phyloP scores from a whole-genome alignment of 1,139 yeast species.

The Lodderomyces theae region DNA sequence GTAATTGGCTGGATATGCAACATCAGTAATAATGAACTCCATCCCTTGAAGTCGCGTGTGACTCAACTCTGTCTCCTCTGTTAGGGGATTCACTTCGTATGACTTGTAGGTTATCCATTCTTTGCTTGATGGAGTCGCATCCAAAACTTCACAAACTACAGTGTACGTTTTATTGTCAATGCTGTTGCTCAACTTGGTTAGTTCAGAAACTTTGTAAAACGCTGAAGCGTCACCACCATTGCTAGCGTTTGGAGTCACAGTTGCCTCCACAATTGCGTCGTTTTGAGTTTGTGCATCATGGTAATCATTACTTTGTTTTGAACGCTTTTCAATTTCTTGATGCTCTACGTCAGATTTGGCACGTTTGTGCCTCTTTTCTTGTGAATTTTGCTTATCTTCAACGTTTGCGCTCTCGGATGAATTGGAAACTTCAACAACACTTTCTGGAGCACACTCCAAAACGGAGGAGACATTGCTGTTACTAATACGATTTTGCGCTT shows the following conservation, averaged over 20 bases:
- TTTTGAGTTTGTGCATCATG: neutral
- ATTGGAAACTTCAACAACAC: neutral
- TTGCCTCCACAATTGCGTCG: neutral
- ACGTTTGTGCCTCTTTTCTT: neutral
- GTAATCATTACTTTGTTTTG: too few species aligned
- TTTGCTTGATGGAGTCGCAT: neutral
- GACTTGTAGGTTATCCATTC: neutral
- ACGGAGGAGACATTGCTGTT: neutral
- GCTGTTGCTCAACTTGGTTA: neutral
- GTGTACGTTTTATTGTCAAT: neutral
- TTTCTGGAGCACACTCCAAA: neutral
- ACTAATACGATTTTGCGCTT: neutral
- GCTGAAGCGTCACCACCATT: neutral
- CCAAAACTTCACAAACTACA: neutral
- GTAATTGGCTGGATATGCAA: neutral
- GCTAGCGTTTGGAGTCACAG: neutral
- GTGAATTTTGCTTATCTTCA: neutral
- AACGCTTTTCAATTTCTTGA: neutral
- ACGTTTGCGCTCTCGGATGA: neutral
- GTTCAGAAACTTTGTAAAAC: neutral
- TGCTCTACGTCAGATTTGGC: neutral
- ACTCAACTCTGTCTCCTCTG: neutral
- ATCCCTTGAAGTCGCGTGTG: neutral
- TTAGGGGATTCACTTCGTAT: neutral
- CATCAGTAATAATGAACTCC: neutral